Conservation (phyloP, 1,139 yeast species). For the Candida tetrigidarum region DNA sequence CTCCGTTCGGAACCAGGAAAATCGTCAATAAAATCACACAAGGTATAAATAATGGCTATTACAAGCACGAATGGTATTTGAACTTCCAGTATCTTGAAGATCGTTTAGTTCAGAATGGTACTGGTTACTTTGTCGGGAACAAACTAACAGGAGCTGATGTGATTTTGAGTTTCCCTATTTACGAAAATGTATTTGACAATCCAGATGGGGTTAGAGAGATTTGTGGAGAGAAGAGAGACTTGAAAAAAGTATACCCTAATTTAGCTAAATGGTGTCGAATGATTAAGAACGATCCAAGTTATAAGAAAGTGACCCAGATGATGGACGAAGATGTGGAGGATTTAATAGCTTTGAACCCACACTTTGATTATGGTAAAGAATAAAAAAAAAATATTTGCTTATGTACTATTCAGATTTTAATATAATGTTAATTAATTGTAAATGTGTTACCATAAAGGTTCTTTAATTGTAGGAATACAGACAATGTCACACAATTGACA, state of each 20-base stretch:
- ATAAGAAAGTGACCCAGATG: constrained; percentile 31
- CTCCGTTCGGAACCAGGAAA: constrained; percentile 53
- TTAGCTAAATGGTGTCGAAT: constrained; percentile 45
- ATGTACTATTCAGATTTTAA: no score
- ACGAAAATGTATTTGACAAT: constrained; percentile 48
- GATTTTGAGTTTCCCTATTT: constrained; percentile 49
- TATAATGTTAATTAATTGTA: no score
- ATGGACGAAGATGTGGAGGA: constrained; percentile 34
- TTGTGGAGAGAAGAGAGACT: constrained; percentile 37
- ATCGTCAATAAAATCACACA: constrained; percentile 44
- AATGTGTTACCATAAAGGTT: no score
- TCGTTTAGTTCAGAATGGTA: constrained; percentile 39
- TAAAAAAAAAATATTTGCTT: no score
- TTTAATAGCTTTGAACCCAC: constrained; percentile 18
- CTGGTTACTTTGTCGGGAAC: constrained; percentile 59
- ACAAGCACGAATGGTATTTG: constrained; percentile 44
- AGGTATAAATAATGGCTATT: constrained; percentile 47
- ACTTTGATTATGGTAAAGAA: constrained; percentile 17
- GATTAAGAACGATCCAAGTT: constrained; percentile 32
- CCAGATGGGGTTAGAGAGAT: constrained; percentile 39
- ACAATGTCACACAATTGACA: no score
- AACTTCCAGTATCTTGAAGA: constrained; percentile 47
- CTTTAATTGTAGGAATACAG: no score
- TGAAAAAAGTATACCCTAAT: constrained; percentile 32
- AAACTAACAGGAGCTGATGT: constrained; percentile 64